These are phyloP conservation scores for Alternaria hordeiaustralica DNA, from an alignment of 2,329 filamentous ascomycete genomes.

Conservation along the genomic window DNA sequence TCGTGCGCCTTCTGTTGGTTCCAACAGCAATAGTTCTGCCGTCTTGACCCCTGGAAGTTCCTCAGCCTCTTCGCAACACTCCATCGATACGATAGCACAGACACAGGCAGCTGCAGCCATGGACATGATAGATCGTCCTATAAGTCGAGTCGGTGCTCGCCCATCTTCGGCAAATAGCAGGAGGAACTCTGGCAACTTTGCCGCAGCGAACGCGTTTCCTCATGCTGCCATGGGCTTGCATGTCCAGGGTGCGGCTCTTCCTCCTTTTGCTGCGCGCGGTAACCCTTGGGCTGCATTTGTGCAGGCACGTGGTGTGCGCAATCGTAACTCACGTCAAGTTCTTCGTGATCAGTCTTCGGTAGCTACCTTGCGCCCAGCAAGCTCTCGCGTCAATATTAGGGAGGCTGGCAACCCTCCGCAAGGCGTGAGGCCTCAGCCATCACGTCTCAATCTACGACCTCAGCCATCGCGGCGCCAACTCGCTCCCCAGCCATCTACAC, in stretches of 20 bases:
- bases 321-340: conserved; percentile 41
- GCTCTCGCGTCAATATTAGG: conserved; percentile 44
- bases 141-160: conserved; percentile 44
- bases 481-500: conserved; percentile 43
- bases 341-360: conserved; percentile 50
- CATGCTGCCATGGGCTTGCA: conserved; percentile 43
- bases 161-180: conserved; percentile 46
- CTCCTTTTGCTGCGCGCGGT: conserved; percentile 38
- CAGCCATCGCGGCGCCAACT: conserved; percentile 47
- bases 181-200: conserved; percentile 42
- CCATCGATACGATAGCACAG: conserved; percentile 37
- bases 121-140: conserved; percentile 48
- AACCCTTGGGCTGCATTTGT: conserved; percentile 50
- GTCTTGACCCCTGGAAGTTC: conserved; percentile 39
- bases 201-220: conserved; percentile 39
- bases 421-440: conserved; percentile 43
- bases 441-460: conserved; percentile 44
- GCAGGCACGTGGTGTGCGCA: conserved; percentile 31
- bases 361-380: conserved; percentile 44
- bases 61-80: conserved; percentile 34
- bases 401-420: conserved; percentile 36
- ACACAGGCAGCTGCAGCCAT: conserved; percentile 34
- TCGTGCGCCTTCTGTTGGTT: conserved; percentile 37
- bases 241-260: conserved; percentile 39
- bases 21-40: conserved; percentile 38